Conservation (phyloP, 2,329 filamentous ascomycete species). For the Ophiobolus disseminans region DNA sequence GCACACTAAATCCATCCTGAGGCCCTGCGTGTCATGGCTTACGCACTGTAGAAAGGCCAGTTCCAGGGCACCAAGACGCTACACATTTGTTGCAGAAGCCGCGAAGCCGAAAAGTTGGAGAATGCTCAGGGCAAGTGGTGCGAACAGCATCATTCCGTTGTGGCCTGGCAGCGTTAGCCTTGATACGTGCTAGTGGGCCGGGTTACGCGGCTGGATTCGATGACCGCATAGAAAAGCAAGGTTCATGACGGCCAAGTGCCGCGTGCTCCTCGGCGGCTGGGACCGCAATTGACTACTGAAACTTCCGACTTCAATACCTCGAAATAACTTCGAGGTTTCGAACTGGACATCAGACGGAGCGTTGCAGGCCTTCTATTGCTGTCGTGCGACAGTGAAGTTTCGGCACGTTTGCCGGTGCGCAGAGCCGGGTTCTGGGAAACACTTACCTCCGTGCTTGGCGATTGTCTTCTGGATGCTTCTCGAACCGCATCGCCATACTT, state of each 20-base stretch:
- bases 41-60: constrained; percentile 16
- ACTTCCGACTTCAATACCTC: neutral
- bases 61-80: constrained; percentile 14
- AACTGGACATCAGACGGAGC: neutral
- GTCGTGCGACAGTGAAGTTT: neutral
- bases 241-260: neutral
- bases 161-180: constrained; percentile 32
- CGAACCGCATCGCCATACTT: constrained; percentile 35
- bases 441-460: constrained; percentile 47
- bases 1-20: constrained; percentile 17
- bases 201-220: constrained; percentile 6
- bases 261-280: constrained; percentile 1
- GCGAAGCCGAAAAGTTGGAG: constrained; percentile 35
- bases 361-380: neutral
- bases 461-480: constrained; percentile 43
- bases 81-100: constrained; percentile 22
- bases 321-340: neutral
- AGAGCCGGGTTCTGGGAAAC: neutral
- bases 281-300: no score
- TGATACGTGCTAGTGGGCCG: constrained; percentile 10
- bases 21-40: constrained; percentile 21
- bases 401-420: neutral
- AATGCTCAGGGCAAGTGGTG: constrained; percentile 36
- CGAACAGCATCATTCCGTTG: constrained; percentile 43
- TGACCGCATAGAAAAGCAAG: constrained; percentile 16